Evolutionary conservation across 129 eudicot genomes (phyloP), one percentile per base, ranked within the genome.

Genomic region (Flaveria bidentis): DNA sequence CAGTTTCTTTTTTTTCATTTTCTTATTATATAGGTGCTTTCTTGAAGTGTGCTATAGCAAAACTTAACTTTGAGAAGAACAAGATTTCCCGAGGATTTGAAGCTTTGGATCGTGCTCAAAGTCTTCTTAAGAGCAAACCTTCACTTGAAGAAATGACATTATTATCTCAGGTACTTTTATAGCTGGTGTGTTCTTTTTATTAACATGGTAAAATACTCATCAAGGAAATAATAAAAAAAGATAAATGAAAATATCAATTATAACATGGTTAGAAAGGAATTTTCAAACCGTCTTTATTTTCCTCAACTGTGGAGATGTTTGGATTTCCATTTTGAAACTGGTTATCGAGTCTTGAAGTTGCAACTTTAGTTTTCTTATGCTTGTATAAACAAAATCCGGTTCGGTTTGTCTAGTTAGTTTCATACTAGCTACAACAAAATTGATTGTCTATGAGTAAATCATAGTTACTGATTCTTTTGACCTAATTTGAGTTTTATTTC

Each of bases 1-100:
- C 69, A 88, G 75, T 85, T 63, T 63, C 71, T 79, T 85, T 61
- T 61, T 61, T 83, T 86, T 79, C 87, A 77, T 80, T 83, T 84
- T 83, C 97, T 95, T 86, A 95, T 85, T 83, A 84, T 91, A 87
- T 91, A 87, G 93, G 88, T 83, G 85, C 88, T 91, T 89, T 95
- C 90, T 91, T 91, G 88, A 95, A 95, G 99, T 91, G 99, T 91
- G 92, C 97, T 75, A 91, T 95, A 84, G 99, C 99, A 3, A 89
- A 87, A 84, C 41, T 69, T 49, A 74, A 86, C 67, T 87, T 95
- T 66, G 96, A 89, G 90, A 91, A 85, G 89, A 95, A 87, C 87
- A 84, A 89, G 50, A 92, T 95, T 28, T 87, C 93, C 73, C 88
- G 81, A 87, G 99, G 99, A 81, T 91, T 89, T 85, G 99, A 95